Conservation (phyloP, 805 yeast species). For the Candida vaughaniae region DNA sequence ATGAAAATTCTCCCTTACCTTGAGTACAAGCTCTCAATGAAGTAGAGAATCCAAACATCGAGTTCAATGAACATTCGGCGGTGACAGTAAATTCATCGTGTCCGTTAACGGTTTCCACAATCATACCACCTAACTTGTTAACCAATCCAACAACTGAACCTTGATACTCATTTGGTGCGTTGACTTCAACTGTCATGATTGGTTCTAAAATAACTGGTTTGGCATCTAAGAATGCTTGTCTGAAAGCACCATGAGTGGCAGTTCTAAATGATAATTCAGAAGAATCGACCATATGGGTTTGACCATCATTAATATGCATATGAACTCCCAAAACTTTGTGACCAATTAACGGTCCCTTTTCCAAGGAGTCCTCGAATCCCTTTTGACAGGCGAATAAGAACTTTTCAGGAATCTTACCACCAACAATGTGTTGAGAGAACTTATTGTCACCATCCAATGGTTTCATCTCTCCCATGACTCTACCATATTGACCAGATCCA, state of each 20-base stretch:
- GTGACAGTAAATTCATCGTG: slow-evolving; percentile 90
- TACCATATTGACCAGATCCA: slow-evolving; percentile 99
- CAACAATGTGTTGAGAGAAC: slow-evolving; percentile 86
- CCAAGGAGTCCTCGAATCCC: slow-evolving; percentile 93
- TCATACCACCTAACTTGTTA: slow-evolving; percentile 89
- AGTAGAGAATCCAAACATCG: slow-evolving; percentile 95
- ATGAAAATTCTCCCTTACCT: slow-evolving; percentile 97
- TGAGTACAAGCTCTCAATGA: slow-evolving; percentile 94
- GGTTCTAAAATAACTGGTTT: slow-evolving; percentile 93
- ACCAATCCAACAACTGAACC: slow-evolving; percentile 87
- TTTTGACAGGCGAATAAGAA: slow-evolving; percentile 90
- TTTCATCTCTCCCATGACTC: slow-evolving; percentile 81
- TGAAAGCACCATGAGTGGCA: slow-evolving; percentile 90
- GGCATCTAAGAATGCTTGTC: slow-evolving; percentile 81
- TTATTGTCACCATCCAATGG: slow-evolving; percentile 67
- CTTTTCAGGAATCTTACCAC: slow-evolving; percentile 96
- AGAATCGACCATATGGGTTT: slow-evolving; percentile 94
- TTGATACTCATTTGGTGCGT: slow-evolving; percentile 96
- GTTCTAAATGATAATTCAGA: slow-evolving; percentile 93
- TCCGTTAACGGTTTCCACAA: slow-evolving; percentile 90
- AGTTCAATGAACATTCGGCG: slow-evolving; percentile 95
- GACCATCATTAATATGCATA: slow-evolving; percentile 96
- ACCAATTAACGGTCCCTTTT: slow-evolving; percentile 95
- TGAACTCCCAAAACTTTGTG: slow-evolving; percentile 89
- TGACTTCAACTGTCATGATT: slow-evolving; percentile 88